A percentile compares a stretch with the other conserved stretches of the same genome.
phyloP scores from a whole-genome alignment of 495 filamentous ascomycete species.

The Xylaria palmicola region DNA sequence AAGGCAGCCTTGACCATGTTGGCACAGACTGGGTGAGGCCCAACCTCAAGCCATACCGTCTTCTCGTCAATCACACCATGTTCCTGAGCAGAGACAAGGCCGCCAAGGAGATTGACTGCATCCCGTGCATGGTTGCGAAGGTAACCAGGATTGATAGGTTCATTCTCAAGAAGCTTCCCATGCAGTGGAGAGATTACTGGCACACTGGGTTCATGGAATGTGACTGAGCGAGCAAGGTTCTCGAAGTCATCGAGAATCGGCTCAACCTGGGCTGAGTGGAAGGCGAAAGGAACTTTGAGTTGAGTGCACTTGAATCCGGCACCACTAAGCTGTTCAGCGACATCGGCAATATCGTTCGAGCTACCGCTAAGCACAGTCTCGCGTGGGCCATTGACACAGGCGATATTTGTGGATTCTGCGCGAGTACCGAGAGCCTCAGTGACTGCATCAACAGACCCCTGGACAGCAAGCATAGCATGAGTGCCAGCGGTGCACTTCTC shows the following conservation, averaged over 20 bases:
- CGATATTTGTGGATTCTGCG: conserved; percentile 39
- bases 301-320: conserved; percentile 65
- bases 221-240: conserved; percentile 54
- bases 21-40: conserved; percentile 67
- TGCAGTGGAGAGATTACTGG: conserved; percentile 71
- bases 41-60: conserved; percentile 65
- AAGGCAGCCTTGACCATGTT: conserved; percentile 70
- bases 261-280: conserved; percentile 81
- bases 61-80: conserved; percentile 50
- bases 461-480: conserved; percentile 66
- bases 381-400: conserved; percentile 61
- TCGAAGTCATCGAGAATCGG: conserved; percentile 69
- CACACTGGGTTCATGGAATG: conserved; percentile 60
- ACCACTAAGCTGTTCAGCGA: conserved; percentile 57
- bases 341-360: conserved; percentile 48
- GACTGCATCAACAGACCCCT: conserved; percentile 42
- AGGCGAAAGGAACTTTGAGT: conserved; percentile 74
- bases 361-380: conserved; percentile 64
- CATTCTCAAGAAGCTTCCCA: conserved; percentile 57
- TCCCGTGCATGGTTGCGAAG: conserved; percentile 66
- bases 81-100: conserved; percentile 55
- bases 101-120: conserved; percentile 71
- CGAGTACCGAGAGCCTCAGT: conserved; percentile 39
- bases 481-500: conserved; percentile 68
- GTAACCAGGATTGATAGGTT: conserved; percentile 59